Percentiles rank a stretch among this genome's conserved stretches.
Evolutionary conservation across 2,329 filamentous ascomycete genomes (phyloP).

Genomic region (Venturia nashicola): DNA sequence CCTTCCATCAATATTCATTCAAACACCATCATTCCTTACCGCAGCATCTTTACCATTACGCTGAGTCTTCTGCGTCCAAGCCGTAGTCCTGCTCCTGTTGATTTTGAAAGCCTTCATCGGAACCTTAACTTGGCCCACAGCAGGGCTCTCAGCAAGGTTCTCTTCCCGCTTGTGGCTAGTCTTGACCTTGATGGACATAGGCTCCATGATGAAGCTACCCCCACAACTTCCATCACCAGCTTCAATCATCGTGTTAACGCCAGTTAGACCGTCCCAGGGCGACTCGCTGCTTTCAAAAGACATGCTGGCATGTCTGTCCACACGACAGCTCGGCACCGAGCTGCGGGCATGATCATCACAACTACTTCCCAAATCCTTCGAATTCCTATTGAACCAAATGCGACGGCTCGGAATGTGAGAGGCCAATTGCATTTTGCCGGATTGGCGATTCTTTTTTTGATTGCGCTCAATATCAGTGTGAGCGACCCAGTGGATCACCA

Average conservation of each 20-base stretch:
- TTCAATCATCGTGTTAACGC: not conserved
- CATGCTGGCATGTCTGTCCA: not conserved
- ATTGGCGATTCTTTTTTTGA: not conserved
- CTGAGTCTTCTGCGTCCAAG: too few relatives aligned
- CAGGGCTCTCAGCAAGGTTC: not conserved
- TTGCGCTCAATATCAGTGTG: constrained; percentile 12
- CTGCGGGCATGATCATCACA: not conserved
- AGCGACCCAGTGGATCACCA: constrained; percentile 51
- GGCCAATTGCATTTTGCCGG: not conserved
- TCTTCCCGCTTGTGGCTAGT: not conserved
- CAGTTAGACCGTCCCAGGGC: not conserved
- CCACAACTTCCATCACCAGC: not conserved
- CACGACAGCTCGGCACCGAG: not conserved
- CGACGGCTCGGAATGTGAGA: not conserved
- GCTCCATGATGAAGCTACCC: not conserved
- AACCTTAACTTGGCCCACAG: not conserved
- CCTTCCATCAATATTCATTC: not conserved
- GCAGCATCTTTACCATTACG: too few relatives aligned
- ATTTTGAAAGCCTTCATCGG: too few relatives aligned
- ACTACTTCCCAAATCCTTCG: not conserved
- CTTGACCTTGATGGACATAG: not conserved
- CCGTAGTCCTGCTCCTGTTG: too few relatives aligned
- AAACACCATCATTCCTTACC: not conserved
- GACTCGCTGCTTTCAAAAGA: not conserved
- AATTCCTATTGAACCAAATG: too few relatives aligned